Conservation (phyloP, 2,329 filamentous ascomycete genomes). For the Beauveria australis region DNA sequence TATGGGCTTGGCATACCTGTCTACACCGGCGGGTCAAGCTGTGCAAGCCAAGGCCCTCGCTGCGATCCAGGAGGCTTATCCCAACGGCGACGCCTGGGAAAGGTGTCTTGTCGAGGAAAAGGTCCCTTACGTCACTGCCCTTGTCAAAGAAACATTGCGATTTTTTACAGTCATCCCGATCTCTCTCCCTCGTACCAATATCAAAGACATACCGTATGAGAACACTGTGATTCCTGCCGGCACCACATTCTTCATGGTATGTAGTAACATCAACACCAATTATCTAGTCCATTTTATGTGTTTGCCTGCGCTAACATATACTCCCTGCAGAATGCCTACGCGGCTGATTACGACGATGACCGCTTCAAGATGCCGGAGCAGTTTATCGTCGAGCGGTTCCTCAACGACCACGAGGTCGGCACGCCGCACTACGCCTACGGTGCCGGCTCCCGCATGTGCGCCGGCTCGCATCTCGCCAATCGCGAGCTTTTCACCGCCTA, state of each 20-base stretch:
- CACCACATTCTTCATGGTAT: constrained; percentile 70
- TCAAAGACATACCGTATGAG: constrained; percentile 64
- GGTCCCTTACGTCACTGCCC: constrained; percentile 65
- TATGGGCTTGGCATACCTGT: constrained; percentile 70
- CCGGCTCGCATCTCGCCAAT: constrained; percentile 54
- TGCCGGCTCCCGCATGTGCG: constrained; percentile 55
- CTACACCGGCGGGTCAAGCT: constrained; percentile 56
- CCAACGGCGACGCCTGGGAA: constrained; percentile 68
- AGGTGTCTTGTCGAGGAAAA: constrained; percentile 66
- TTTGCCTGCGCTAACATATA: neutral
- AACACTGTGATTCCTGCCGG: constrained; percentile 61
- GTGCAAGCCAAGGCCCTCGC: constrained; percentile 63
- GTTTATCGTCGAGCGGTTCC: constrained; percentile 65
- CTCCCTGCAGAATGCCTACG: constrained; percentile 55
- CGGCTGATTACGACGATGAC: constrained; percentile 60
- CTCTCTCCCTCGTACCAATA: constrained; percentile 63
- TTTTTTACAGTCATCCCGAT: constrained; percentile 77
- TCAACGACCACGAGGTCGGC: constrained; percentile 45
- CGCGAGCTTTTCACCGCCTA: constrained; percentile 55
- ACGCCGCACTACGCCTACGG: constrained; percentile 57
- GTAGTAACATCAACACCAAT: neutral
- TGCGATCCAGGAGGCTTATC: constrained; percentile 65
- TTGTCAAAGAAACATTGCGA: constrained; percentile 71
- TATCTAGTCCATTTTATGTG: neutral
- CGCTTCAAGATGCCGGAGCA: constrained; percentile 57